Conservation (phyloP, 2,329 filamentous ascomycete genomes). For the Aspergillus thermomutatus region DNA sequence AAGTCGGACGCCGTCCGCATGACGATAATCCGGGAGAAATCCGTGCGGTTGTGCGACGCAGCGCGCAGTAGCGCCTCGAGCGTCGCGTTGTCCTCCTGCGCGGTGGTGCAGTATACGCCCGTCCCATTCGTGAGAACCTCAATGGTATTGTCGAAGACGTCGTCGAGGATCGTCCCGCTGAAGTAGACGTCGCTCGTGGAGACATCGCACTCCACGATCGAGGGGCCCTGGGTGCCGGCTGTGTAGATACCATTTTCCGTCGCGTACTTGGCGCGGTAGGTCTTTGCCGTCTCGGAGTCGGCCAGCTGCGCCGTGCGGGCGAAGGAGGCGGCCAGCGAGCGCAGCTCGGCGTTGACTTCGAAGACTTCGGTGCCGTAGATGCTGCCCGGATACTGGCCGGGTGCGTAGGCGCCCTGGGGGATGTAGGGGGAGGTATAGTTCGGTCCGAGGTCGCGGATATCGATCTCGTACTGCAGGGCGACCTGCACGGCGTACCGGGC, state of each 20-base stretch:
- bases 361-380: conserved; percentile 69
- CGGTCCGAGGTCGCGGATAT: conserved; percentile 62
- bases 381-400: conserved; percentile 55
- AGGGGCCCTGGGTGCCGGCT: conserved; percentile 47
- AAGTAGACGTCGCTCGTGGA: conserved; percentile 72
- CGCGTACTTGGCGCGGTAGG: conserved; percentile 56
- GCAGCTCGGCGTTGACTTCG: conserved; percentile 60
- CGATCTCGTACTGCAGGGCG: conserved; percentile 72
- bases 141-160: conserved; percentile 65
- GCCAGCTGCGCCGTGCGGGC: conserved; percentile 52
- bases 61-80: conserved; percentile 63
- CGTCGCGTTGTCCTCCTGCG: conserved; percentile 69
- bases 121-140: conserved; percentile 64
- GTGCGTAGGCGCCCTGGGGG: conserved; percentile 56
- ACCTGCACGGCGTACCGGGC: conserved; percentile 70
- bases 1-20: conserved; percentile 70
- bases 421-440: conserved; percentile 69
- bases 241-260: conserved; percentile 32
- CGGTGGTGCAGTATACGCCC: conserved; percentile 66
- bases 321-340: conserved; percentile 51
- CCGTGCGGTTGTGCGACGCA: conserved; percentile 55
- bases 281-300: conserved; percentile 48
- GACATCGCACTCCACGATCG: conserved; percentile 62
- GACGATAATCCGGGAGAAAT: conserved; percentile 65
- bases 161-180: conserved; percentile 57